These are phyloP conservation scores for Aureococcus anophagefferens DNA, from an alignment of 108 stramenopile species.

Conservation along the genomic window DNA sequence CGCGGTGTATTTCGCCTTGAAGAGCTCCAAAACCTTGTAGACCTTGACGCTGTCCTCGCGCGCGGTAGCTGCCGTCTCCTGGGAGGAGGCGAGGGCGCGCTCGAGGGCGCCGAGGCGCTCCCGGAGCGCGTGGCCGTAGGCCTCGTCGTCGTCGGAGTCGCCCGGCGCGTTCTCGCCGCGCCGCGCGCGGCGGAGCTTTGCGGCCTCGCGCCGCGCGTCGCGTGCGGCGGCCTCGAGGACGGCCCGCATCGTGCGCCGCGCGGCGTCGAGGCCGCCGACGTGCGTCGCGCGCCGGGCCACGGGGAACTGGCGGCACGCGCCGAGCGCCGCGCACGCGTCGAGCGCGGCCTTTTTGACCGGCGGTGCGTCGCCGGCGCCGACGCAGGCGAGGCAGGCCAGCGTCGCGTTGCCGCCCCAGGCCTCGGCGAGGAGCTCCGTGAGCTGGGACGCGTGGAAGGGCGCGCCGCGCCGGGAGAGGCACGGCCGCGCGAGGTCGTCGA, in stretches of 20 bases:
- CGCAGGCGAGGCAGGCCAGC: neutral
- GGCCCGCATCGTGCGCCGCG: too few species aligned
- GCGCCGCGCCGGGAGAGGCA: neutral
- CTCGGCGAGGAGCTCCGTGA: neutral
- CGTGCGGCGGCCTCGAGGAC: neutral
- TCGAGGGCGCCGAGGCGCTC: neutral
- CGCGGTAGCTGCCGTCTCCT: neutral
- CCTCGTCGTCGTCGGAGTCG: constrained; percentile 1
- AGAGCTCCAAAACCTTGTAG: constrained; percentile 10
- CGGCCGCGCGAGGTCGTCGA: neutral
- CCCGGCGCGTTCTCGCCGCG: neutral
- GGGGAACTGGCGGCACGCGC: neutral
- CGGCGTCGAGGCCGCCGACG: neutral
- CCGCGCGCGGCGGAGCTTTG: neutral
- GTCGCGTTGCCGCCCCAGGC: neutral
- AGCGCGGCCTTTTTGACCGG: neutral
- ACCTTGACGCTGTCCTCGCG: constrained; percentile 8
- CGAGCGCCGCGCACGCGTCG: neutral
- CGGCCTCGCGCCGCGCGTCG: neutral
- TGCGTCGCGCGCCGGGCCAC: neutral
- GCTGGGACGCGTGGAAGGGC: neutral
- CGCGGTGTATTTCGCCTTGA: constrained; percentile 11
- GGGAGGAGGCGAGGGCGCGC: neutral
- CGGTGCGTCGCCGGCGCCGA: neutral
- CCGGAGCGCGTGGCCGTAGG: neutral